Percentiles rank a stretch among this genome's conserved stretches.
Evolutionary conservation across 2,329 filamentous ascomycete species (phyloP).

Genomic region (Penicillium sp.): DNA sequence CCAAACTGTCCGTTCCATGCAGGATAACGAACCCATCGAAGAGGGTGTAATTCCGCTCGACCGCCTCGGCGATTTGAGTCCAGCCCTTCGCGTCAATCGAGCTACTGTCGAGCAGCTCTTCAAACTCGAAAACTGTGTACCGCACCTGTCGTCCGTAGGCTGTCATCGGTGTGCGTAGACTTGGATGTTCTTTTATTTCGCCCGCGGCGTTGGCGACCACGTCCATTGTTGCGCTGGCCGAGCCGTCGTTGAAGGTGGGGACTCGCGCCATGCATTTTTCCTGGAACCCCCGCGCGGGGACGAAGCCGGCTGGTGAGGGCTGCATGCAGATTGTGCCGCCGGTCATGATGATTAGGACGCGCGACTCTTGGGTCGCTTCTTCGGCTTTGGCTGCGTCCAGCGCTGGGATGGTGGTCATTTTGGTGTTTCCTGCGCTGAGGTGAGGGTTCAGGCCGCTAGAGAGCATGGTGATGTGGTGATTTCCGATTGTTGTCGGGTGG

Average conservation of each 20-base stretch:
- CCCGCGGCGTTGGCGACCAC: constrained; percentile 55
- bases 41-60: constrained; percentile 79
- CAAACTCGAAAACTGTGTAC: constrained; percentile 82
- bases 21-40: constrained; percentile 91
- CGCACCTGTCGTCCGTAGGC: constrained; percentile 78
- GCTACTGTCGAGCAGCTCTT: constrained; percentile 80
- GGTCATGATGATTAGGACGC: constrained; percentile 87
- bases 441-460: background rate
- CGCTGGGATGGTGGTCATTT: constrained; percentile 29
- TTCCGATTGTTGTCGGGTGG: background rate
- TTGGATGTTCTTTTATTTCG: constrained; percentile 58
- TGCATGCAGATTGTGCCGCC: constrained; percentile 85
- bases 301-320: constrained; percentile 72
- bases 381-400: constrained; percentile 24
- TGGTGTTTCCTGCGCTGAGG: background rate
- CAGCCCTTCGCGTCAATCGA: constrained; percentile 84
- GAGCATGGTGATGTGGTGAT: background rate
- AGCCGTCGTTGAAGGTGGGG: constrained; percentile 81
- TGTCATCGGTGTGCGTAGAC: constrained; percentile 75
- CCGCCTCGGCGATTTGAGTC: constrained; percentile 77
- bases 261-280: constrained; percentile 78
- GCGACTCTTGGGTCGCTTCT: constrained; percentile 62
- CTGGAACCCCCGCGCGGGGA: constrained; percentile 78
- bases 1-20: constrained; percentile 86
- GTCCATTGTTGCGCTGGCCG: constrained; percentile 56